Conservation (phyloP, 2,329 filamentous ascomycete species). For the Metarhizium anisopliae region DNA sequence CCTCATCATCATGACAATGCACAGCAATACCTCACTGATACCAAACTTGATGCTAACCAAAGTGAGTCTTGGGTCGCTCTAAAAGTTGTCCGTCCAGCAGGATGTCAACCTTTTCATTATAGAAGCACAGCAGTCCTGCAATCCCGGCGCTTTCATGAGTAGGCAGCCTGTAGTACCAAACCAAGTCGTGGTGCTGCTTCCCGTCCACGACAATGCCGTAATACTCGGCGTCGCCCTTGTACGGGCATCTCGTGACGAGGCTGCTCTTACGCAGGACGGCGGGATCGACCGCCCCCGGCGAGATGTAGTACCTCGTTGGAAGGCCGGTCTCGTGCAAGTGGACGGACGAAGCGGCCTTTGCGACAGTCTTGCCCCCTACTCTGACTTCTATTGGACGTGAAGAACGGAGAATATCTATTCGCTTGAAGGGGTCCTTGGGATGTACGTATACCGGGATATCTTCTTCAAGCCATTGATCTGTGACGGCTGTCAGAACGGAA, state of each 20-base stretch:
- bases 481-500: not conserved
- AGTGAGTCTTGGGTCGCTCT: conserved; percentile 5
- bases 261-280: conserved; percentile 37
- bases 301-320: conserved; percentile 50
- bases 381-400: conserved; percentile 42
- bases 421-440: conserved; percentile 59
- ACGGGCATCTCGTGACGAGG: conserved; percentile 52
- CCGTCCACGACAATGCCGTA: conserved; percentile 43
- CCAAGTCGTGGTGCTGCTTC: conserved; percentile 36
- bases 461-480: conserved; percentile 42
- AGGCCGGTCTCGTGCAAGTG: conserved; percentile 54
- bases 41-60: not conserved
- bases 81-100: conserved; percentile 37
- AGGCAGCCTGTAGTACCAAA: conserved; percentile 56
- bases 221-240: conserved; percentile 58
- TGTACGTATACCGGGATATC: conserved; percentile 51
- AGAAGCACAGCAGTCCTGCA: conserved; percentile 52
- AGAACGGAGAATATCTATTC: conserved; percentile 52
- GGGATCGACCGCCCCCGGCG: conserved; percentile 39
- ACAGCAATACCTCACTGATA: not conserved
- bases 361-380: conserved; percentile 36
- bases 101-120: conserved; percentile 61
- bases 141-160: conserved; percentile 46
- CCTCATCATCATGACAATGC: not conserved
- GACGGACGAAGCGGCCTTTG: conserved; percentile 34